Percentiles rank a stretch among this genome's conserved stretches.
phyloP scores from a whole-genome alignment of 2,329 filamentous ascomycete genomes.

The Aspergillus novoparasiticus region DNA sequence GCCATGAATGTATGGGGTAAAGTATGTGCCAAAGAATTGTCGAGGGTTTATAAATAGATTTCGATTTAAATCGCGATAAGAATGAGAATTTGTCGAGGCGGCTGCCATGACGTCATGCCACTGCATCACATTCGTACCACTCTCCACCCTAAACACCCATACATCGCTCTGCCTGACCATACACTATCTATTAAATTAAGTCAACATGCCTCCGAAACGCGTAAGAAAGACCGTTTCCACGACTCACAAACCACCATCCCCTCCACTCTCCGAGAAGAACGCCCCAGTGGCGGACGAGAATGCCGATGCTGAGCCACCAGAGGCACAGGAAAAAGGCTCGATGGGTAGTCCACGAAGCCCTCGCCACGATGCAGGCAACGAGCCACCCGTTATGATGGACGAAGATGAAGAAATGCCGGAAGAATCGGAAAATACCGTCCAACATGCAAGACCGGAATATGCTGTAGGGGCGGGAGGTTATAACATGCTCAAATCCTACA shows the following conservation, averaged over 20 bases:
- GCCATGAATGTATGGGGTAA: neutral
- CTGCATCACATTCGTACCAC: neutral
- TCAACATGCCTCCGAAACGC: conserved; percentile 12
- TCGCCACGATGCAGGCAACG: neutral
- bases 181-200: neutral
- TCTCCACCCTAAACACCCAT: neutral
- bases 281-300: conserved; percentile 2
- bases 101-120: neutral
- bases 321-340: neutral
- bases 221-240: conserved; percentile 2
- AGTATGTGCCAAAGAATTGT: neutral
- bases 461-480: conserved; percentile 24
- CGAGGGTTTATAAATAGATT: neutral
- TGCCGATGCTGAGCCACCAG: neutral
- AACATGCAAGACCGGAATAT: conserved; percentile 3
- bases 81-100: neutral
- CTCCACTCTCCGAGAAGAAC: conserved; percentile 16
- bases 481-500: conserved; percentile 36
- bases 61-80: neutral
- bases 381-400: conserved; percentile 10
- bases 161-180: neutral
- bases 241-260: conserved; percentile 9
- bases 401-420: conserved; percentile 27
- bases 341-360: neutral
- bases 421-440: conserved; percentile 14